Evolutionary conservation across 805 yeast species (phyloP), one percentile per base, ranked within the genome.

Genomic region (Schwanniomyces pseudopolymorphus): DNA sequence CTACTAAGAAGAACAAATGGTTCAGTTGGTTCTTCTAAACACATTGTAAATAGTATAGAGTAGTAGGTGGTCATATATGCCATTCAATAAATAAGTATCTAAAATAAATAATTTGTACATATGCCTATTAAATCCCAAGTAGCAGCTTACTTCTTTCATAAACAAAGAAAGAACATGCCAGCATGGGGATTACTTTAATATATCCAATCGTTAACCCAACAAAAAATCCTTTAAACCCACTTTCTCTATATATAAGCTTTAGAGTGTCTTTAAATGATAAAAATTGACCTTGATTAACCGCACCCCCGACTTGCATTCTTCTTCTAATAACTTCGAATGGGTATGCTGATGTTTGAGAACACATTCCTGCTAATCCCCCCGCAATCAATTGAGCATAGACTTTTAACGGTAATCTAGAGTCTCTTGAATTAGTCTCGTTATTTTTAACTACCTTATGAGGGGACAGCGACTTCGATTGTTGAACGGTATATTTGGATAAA

Each of bases 121-220:
- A 36, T 20, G 39, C 25, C n/a, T 19, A 20, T 44, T 41, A 83
- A 39, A 90, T 87, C 37, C 88, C 87, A 44, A 94, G 66, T 44
- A 74, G 64, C 55, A 71, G 70, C 70, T 94, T 94, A 68, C 84
- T 76, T 48, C 96, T 76, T 67, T 92, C 99, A 67, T 94, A 94
- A 31, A 92, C 97, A 62, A 81, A 91, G 66, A 92, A 92, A 13
- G 97, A 85, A 65, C 97, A 91, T 31, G 98, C 96, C 59, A 85
- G 92, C 99, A 94, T 94, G 7, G 99, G 99, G 16, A 88, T 82
- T 28, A 94, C 96, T 66, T 94, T 94, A 56, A 94, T 79, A 65
- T 90, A 94, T 0, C 99, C 99, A 55, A 94, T 92, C 54, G 94
- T 85, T 58, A 94, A 78, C 1, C 99, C 99, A 11, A 94, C 95